These are phyloP conservation scores for Microstegium vimineum DNA, from an alignment of 176 grass and related monocot species.

Conservation along the genomic window DNA sequence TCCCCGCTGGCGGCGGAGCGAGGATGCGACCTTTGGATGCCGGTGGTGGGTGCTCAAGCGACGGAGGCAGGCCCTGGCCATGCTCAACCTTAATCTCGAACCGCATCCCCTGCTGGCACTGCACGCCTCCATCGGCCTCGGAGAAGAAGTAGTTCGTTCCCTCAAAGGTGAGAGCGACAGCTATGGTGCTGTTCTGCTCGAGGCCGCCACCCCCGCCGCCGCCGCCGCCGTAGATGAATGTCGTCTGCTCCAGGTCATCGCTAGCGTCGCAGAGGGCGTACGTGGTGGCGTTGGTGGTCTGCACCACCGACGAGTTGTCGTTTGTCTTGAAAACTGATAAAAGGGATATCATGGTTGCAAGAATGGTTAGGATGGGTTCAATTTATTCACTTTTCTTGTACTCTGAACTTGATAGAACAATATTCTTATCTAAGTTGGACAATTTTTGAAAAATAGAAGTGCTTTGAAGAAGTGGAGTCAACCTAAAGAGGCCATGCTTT, in stretches of 20 bases:
- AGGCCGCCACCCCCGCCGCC: constrained; percentile 10
- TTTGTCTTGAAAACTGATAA: constrained; percentile 76
- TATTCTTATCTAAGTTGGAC: neutral
- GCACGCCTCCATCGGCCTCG: constrained; percentile 37
- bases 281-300: constrained; percentile 51
- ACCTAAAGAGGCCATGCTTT: neutral
- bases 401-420: neutral
- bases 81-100: constrained; percentile 57
- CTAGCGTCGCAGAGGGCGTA: constrained; percentile 48
- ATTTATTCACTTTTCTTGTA: neutral
- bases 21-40: constrained; percentile 3
- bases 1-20: constrained; percentile 26
- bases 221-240: constrained; percentile 36
- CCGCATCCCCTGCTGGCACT: constrained; percentile 76
- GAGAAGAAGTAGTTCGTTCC: constrained; percentile 82
- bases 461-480: neutral
- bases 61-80: constrained; percentile 45
- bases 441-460: neutral
- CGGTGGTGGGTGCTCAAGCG: constrained; percentile 28
- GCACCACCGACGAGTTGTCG: constrained; percentile 58
- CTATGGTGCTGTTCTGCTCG: neutral
- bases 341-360: neutral
- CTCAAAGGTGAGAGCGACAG: constrained; percentile 37
- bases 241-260: constrained; percentile 29
- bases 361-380: neutral